Conservation (phyloP, 1,284 basidiomycete species). For the Polyporus tsugae region DNA sequence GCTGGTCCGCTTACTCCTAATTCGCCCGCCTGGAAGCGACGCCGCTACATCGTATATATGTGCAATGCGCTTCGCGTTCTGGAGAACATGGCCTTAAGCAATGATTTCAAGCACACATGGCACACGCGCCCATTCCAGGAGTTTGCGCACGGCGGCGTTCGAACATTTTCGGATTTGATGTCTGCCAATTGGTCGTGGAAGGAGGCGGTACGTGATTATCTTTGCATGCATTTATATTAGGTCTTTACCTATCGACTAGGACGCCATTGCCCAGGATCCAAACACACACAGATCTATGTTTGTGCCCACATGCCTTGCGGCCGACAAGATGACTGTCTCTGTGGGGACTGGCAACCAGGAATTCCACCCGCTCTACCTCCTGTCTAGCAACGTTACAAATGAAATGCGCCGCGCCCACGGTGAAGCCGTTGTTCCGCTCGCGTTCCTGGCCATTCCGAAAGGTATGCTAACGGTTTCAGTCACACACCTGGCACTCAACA, state of each 20-base stretch:
- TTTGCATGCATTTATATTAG: no score
- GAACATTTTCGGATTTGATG: no score
- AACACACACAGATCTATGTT: constrained; percentile 27
- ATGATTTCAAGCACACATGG: no score
- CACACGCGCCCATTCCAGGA: no score
- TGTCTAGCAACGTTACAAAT: constrained; percentile 31
- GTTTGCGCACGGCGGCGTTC: no score
- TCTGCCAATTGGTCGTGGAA: no score
- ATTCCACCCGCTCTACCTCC: constrained; percentile 36
- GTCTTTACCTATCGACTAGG: no score
- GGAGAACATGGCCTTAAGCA: constrained; percentile 16
- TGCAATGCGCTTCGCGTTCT: constrained; percentile 22
- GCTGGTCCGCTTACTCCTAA: no score
- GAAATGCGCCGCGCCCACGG: constrained; percentile 32
- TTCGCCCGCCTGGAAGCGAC: no score
- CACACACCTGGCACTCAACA: no score
- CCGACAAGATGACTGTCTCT: constrained; percentile 38
- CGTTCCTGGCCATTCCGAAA: constrained; percentile 32
- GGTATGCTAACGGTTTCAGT: no score
- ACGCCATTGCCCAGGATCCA: constrained; percentile 24
- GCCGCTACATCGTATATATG: background rate
- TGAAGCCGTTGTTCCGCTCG: constrained; percentile 25
- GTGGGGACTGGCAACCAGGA: constrained; percentile 37
- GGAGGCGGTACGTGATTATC: no score
- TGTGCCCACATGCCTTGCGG: constrained; percentile 29